Percentiles rank a stretch among this genome's conserved stretches.
These are phyloP conservation scores for Dactylis glomerata DNA, from an alignment of 176 grass and related monocot genomes.

Conservation along the genomic window DNA sequence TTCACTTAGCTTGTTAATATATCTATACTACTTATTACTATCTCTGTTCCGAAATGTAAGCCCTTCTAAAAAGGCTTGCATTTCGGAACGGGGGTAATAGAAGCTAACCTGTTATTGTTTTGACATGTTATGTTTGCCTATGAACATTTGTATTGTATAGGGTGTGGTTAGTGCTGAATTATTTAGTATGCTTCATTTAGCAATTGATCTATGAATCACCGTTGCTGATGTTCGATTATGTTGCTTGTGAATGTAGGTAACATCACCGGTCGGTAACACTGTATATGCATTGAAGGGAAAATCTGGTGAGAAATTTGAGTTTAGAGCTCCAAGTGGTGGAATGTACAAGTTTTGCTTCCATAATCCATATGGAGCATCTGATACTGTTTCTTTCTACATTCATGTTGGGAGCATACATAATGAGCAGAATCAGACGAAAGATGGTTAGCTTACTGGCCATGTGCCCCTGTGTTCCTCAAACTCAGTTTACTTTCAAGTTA, in stretches of 20 bases:
- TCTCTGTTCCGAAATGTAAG: too few species aligned
- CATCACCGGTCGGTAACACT: conserved; percentile 68
- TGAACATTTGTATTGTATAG: background rate
- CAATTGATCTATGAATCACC: background rate
- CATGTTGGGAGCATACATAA: too few species aligned
- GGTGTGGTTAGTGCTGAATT: background rate
- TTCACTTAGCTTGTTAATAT: background rate
- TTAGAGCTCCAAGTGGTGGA: conserved; percentile 81
- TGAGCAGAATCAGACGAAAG: too few species aligned
- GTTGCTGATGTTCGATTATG: background rate
- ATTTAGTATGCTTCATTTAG: background rate
- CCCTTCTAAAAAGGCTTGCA: too few species aligned
- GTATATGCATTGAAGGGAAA: conserved; percentile 66
- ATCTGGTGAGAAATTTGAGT: conserved; percentile 89
- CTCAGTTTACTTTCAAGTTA: too few species aligned
- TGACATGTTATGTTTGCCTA: background rate
- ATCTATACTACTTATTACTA: background rate
- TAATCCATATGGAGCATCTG: conserved; percentile 79
- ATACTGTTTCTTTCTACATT: conserved; percentile 87
- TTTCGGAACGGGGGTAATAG: background rate
- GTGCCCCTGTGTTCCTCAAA: too few species aligned
- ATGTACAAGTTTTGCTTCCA: conserved; percentile 97
- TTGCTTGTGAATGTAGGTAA: conserved; percentile 42
- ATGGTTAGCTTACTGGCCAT: too few species aligned
- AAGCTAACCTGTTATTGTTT: background rate